Evolutionary conservation across 2,329 filamentous ascomycete genomes (phyloP), one percentile per base, ranked within the genome.

Genomic region (Phaeosphaeriaceae sp.): DNA sequence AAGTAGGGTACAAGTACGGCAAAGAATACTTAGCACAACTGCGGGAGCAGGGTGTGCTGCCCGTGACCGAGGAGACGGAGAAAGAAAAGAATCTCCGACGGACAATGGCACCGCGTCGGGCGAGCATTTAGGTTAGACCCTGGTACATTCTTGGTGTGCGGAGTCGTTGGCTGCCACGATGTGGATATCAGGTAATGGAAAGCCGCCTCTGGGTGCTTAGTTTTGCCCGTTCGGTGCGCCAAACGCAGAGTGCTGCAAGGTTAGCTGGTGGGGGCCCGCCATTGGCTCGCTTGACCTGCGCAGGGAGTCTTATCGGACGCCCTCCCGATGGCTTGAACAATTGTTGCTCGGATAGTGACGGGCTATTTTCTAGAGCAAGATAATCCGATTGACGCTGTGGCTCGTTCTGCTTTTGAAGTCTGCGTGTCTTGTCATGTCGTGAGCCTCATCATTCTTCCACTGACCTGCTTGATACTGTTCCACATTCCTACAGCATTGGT

Each of bases 1-100:
- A 90, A 66, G 85, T 97, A 11, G 96, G 95, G 1, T 96, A 97
- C 78, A 84, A 86, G 54, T 99, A 89, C 72, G 95, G 93, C 4
- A 89, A 90, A 75, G 87, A 92, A 53, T 97, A 90, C 74, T 78
- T 99, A 64, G 87, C 87, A 53, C 85, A 88, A 67, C 81, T 98
- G 75, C 89, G 88, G 72, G 91, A 91, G 41, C 85, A 96, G 69
- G 94, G 94, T 0, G 85, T 90, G 41, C 79, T 99, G 63, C 87
- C 87, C 17, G 79, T 83, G 7, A 77, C 80, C 67, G 81, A 80
- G 68, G 82, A 81, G 73, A 83, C 79, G 60, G 80, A 83, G 73
- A 82, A 82, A 71, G 75, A 81, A 73, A 80, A 77, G 77, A 81
- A 83, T 68, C 64, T 84, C 67, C 72, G 82, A 62, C 74, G 82